phyloP scores from a whole-genome alignment of 805 yeast genomes.

The Candida nemodendra region DNA sequence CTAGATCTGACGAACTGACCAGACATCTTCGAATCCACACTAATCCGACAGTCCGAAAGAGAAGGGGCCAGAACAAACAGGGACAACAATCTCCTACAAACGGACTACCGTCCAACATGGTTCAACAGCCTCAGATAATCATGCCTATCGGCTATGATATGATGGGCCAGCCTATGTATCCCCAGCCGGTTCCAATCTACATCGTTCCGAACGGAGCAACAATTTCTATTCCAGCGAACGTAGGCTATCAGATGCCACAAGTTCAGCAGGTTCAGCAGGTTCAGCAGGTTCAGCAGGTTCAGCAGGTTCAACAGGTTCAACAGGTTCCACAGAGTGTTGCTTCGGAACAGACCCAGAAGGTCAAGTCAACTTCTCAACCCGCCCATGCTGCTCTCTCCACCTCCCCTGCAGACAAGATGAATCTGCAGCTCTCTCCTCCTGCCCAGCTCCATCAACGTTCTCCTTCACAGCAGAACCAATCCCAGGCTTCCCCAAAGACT shows the following conservation, averaged over 20 bases:
- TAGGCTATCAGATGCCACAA: conserved; percentile 14
- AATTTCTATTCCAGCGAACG: conserved; percentile 18
- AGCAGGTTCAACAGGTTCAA: conserved; percentile 8
- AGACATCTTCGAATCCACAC: conserved; percentile 81
- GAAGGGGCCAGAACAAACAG: conserved; percentile 34
- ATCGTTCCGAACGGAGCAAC: conserved; percentile 26
- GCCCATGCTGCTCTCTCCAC: conserved; percentile 12
- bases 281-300: conserved; percentile 15
- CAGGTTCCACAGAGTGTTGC: conserved; percentile 14
- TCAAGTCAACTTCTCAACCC: conserved; percentile 6
- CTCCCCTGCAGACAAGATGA: neutral
- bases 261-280: conserved; percentile 10
- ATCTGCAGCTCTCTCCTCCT: conserved; percentile 1
- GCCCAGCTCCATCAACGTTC: conserved; percentile 5
- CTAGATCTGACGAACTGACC: conserved; percentile 82
- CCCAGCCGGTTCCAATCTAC: conserved; percentile 32
- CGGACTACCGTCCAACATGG: neutral
- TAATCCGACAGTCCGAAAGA: conserved; percentile 64
- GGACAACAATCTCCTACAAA: conserved; percentile 6
- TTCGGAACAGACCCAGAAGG: conserved; percentile 2
- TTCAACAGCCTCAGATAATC: conserved; percentile 18
- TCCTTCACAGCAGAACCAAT: conserved; percentile 2
- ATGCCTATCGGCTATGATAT: conserved; percentile 32
- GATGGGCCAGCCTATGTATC: conserved; percentile 31
- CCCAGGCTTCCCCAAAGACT: conserved; percentile 13